Evolutionary conservation across 2,329 filamentous ascomycete genomes (phyloP), one percentile per base, ranked within the genome.

Genomic region (Helminthosporium solani): DNA sequence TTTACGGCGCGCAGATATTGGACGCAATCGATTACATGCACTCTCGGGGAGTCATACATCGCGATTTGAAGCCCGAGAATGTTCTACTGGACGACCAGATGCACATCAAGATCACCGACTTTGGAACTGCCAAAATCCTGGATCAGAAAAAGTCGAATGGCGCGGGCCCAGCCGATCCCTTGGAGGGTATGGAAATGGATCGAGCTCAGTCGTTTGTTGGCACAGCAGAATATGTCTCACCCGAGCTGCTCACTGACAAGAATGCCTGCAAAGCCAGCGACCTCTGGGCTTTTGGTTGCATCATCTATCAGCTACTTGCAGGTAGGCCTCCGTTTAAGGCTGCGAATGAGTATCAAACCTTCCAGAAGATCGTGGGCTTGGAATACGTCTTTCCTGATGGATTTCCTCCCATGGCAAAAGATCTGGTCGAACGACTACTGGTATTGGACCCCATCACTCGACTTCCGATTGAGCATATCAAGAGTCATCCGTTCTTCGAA

Each of bases 1-100:
- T 96, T 68, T 99, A 97, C 62, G 87, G 89, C 16, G 94, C 94
- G 1, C 90, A 99, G 72, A 97, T 99, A 54, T 79, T 99, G 38
- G 94, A 97, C 69, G 86, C 94, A 18, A 92, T 99, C 64, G 89
- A 92, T 62, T 97, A 97, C 70, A 99, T 99, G 94, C 94, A 99
- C 74, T 90, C 86, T 33, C 84, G 90, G 53, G 94, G 92, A 18
- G 90, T 99, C 19, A 97, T 99, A 50, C 94, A 99, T 70, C 87
- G 94, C 54, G 94, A 99, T 66, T 72, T 99, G 55, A 99, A 99
- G 66, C 94, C 94, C 0, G 94, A 99, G 68, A 99, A 99, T 56
- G 91, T 99, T 3, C 80, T 99, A 6, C 78, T 99, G 30, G 94
- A 99, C 68, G 87, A 91, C 54, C 87, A 95, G 63, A 95, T 96